Percentiles rank a stretch among this genome's conserved stretches.
Conservation (phyloP, 148 eudicot genomes). For the Pharnaceum exiguum region DNA sequence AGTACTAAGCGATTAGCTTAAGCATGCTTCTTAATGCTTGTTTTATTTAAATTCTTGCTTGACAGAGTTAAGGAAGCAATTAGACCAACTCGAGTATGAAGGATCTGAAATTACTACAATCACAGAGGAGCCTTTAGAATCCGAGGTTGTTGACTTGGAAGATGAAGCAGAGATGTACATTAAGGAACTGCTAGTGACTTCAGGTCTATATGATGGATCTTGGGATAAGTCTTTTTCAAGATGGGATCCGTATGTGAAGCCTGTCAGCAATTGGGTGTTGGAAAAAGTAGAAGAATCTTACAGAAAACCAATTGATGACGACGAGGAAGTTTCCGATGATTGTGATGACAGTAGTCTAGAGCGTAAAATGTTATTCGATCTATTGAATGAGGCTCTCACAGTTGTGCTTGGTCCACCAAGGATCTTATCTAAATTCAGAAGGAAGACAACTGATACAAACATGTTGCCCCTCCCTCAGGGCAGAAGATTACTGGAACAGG, state of each 20-base stretch:
- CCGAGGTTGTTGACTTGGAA: conserved; percentile 50
- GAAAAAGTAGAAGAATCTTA: conserved; percentile 72
- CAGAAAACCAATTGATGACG: conserved; percentile 24
- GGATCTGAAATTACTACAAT: conserved; percentile 42
- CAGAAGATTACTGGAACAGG: conserved; percentile 48
- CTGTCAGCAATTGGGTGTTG: conserved; percentile 47
- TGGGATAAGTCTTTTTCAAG: conserved; percentile 42
- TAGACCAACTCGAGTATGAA: conserved; percentile 62
- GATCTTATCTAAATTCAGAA: conserved; percentile 43
- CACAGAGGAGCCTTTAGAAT: conserved; percentile 47
- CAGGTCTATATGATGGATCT: conserved; percentile 66
- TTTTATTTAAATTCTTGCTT: conserved; percentile 4
- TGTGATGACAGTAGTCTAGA: conserved; percentile 28
- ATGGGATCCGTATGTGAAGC: conserved; percentile 75
- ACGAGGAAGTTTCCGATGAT: conserved; percentile 24
- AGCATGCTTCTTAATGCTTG: not conserved
- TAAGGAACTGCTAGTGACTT: conserved; percentile 64
- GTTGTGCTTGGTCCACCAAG: conserved; percentile 49
- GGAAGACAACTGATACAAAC: conserved; percentile 28
- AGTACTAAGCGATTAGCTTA: too few relatives aligned
- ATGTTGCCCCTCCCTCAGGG: conserved; percentile 40
- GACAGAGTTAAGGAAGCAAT: conserved; percentile 69
- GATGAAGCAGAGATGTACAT: conserved; percentile 68
- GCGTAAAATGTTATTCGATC: conserved; percentile 65
- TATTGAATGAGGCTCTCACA: conserved; percentile 68